Evolutionary conservation across 2,329 filamentous ascomycete species (phyloP).

Genomic region (Ophiostoma ips): DNA sequence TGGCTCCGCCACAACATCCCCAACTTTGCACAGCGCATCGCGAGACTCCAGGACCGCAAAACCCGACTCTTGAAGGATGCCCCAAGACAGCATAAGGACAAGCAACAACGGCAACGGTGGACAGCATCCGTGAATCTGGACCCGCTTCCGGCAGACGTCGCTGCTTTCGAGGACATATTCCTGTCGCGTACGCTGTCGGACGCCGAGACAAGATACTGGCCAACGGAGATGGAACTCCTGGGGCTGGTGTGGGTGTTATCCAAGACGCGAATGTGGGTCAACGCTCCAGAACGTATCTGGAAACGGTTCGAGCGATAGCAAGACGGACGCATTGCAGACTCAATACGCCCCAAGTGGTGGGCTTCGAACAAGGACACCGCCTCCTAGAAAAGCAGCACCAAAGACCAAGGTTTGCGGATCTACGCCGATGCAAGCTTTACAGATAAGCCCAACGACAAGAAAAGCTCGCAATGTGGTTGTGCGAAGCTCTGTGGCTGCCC

Average conservation of each 20-base stretch:
- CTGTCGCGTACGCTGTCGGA: neutral
- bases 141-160: neutral
- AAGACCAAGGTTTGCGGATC: too few species aligned
- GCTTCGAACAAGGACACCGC: too few species aligned
- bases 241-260: neutral
- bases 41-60: neutral
- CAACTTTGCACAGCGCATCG: neutral
- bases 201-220: neutral
- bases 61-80: neutral
- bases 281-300: too few species aligned
- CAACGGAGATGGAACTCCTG: neutral
- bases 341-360: too few species aligned
- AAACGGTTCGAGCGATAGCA: too few species aligned
- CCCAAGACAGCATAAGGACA: neutral
- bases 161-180: neutral
- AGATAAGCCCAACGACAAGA: too few species aligned
- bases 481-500: too few species aligned
- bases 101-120: neutral
- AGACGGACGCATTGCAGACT: too few species aligned
- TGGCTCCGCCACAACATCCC: neutral
- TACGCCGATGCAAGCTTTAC: too few species aligned
- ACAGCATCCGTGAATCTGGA: neutral
- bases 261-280: neutral
- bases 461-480: too few species aligned
- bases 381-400: too few species aligned